Conservation (phyloP, 495 filamentous ascomycete species). For the Xylaria scruposa region DNA sequence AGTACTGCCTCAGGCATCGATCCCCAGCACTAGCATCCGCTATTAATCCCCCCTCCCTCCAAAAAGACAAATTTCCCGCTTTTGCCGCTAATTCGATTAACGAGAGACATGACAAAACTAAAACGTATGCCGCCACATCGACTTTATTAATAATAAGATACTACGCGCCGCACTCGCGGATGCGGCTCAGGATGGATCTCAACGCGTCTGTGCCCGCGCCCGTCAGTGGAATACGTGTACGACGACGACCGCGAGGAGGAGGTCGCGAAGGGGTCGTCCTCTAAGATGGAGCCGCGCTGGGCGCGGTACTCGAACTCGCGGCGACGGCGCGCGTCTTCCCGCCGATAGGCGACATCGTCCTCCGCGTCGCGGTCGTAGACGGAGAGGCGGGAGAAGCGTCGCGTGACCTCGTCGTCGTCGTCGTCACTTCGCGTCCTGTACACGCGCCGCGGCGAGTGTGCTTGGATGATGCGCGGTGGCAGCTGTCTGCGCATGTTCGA, state of each 20-base stretch:
- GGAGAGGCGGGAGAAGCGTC: slow-evolving; percentile 22
- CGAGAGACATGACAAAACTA: background rate
- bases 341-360: background rate
- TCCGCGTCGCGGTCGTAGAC: slow-evolving; percentile 27
- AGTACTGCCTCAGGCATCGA: too few relatives aligned
- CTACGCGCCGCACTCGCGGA: background rate
- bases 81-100: background rate
- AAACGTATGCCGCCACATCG: background rate
- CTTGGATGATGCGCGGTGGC: slow-evolving; percentile 24
- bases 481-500: slow-evolving; percentile 1
- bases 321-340: background rate
- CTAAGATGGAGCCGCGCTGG: slow-evolving; percentile 17
- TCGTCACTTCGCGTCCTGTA: slow-evolving; percentile 10
- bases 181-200: slow-evolving; percentile 1
- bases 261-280: slow-evolving; percentile 16
- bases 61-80: background rate
- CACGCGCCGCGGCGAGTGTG: background rate
- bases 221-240: slow-evolving; percentile 17
- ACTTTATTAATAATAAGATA: background rate
- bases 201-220: background rate
- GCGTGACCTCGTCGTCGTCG: slow-evolving; percentile 13
- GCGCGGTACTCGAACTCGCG: slow-evolving; percentile 2
- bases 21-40: background rate
- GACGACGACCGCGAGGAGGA: background rate
- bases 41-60: too few relatives aligned